Evolutionary conservation across 352 stramenopile species (phyloP).

Genomic region (Phytophthora uliginosa): DNA sequence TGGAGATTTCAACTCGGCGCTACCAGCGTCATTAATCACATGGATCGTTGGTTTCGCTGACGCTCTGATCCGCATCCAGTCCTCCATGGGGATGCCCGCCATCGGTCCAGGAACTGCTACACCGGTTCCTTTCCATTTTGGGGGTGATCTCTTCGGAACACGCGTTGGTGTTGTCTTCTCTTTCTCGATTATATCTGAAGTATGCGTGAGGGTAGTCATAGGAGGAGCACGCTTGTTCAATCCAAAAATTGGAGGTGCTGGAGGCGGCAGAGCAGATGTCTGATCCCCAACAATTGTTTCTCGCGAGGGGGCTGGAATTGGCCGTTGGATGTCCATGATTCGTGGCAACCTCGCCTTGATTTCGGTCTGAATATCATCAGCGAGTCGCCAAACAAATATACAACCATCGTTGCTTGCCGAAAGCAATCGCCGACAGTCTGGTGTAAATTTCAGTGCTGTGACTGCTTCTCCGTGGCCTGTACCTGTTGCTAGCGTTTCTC

Average conservation of each 20-base stretch:
- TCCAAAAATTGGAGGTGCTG: constrained; percentile 39
- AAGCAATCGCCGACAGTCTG: constrained; percentile 89
- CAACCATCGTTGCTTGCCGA: constrained; percentile 87
- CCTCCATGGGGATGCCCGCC: constrained; percentile 66
- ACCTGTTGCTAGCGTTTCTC: constrained; percentile 80
- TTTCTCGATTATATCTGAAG: background rate
- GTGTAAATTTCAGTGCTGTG: constrained; percentile 87
- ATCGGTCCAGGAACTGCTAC: constrained; percentile 59
- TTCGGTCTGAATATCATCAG: constrained; percentile 73
- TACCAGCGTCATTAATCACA: constrained; percentile 27
- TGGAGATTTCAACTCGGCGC: background rate
- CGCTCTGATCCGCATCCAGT: constrained; percentile 80
- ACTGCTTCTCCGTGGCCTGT: constrained; percentile 89
- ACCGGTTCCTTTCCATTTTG: constrained; percentile 63
- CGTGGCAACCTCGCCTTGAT: constrained; percentile 70
- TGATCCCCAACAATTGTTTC: constrained; percentile 11
- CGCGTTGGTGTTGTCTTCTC: constrained; percentile 10
- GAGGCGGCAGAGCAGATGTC: constrained; percentile 29
- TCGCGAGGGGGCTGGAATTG: constrained; percentile 38
- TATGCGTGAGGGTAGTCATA: background rate
- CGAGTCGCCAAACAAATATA: constrained; percentile 91
- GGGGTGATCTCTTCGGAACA: constrained; percentile 27
- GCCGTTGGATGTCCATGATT: constrained; percentile 39
- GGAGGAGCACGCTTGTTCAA: background rate
- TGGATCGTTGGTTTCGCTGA: constrained; percentile 60